Conservation (phyloP, 2,329 filamentous ascomycete genomes). For the Fusarium sublunatum region DNA sequence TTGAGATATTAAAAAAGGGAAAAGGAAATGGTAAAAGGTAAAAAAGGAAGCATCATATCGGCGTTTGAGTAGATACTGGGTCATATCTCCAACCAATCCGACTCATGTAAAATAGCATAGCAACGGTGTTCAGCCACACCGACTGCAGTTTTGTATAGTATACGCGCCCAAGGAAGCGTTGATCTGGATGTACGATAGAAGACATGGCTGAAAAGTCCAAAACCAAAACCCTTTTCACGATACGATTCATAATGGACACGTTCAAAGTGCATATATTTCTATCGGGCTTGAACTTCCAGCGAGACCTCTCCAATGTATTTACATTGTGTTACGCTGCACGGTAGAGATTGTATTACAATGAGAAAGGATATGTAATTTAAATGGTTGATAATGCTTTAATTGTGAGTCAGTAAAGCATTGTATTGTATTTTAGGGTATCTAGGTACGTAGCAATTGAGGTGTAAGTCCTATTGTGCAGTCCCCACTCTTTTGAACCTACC, state of each 20-base stretch:
- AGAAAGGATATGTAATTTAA: too few species aligned
- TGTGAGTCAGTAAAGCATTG: too few species aligned
- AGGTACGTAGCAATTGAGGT: neutral
- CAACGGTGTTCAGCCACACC: neutral
- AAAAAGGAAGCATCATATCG: slow-evolving; percentile 7
- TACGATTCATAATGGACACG: too few species aligned
- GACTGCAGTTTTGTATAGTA: slow-evolving; percentile 19
- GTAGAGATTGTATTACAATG: too few species aligned
- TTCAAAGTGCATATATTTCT: too few species aligned
- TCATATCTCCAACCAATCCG: slow-evolving; percentile 15
- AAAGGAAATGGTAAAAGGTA: slow-evolving; percentile 24
- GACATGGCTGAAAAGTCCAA: neutral
- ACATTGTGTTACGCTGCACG: too few species aligned
- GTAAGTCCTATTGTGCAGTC: neutral
- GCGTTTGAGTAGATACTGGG: neutral
- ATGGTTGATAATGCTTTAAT: too few species aligned
- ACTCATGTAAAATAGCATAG: slow-evolving; percentile 23
- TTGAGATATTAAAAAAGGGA: slow-evolving; percentile 47
- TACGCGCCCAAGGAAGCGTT: slow-evolving; percentile 8
- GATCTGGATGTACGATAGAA: slow-evolving; percentile 9
- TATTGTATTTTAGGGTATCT: too few species aligned
- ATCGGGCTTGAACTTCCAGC: too few species aligned
- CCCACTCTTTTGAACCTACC: slow-evolving; percentile 29
- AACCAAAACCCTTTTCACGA: neutral
- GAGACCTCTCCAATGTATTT: too few species aligned